phyloP scores from a whole-genome alignment of 2,329 filamentous ascomycete species.

The Cadophora malorum region DNA sequence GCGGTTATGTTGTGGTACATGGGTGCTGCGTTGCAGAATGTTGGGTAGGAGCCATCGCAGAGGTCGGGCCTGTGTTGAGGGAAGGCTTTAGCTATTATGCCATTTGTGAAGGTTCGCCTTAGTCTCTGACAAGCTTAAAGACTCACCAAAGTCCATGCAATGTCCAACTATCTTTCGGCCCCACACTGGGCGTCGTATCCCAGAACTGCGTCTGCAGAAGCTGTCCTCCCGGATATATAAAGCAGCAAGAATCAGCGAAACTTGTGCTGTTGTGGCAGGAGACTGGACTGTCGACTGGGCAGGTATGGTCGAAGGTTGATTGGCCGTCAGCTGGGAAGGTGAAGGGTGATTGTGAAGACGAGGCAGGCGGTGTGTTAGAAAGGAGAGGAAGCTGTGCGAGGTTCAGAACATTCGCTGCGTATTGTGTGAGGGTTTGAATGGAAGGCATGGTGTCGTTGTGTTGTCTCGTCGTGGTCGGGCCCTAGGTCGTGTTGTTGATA shows the following conservation, averaged over 20 bases:
- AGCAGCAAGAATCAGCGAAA: slow-evolving; percentile 73
- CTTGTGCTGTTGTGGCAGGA: slow-evolving; percentile 70
- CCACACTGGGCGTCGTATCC: slow-evolving; percentile 68
- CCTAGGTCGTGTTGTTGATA: neutral
- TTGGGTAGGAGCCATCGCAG: slow-evolving; percentile 73
- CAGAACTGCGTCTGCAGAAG: slow-evolving; percentile 81
- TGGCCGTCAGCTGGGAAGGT: neutral
- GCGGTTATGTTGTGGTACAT: slow-evolving; percentile 69
- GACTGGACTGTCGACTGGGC: slow-evolving; percentile 46
- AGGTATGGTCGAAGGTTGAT: slow-evolving; percentile 34
- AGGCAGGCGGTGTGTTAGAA: slow-evolving; percentile 10
- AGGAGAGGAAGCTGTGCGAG: slow-evolving; percentile 39
- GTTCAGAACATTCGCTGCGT: slow-evolving; percentile 32
- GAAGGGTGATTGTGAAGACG: neutral
- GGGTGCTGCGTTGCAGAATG: slow-evolving; percentile 67
- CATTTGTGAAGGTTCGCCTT: neutral
- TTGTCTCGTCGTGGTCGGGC: neutral
- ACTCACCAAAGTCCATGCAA: slow-evolving; percentile 68
- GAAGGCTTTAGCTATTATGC: neutral
- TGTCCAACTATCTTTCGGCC: slow-evolving; percentile 74
- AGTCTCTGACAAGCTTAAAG: too few relatives aligned
- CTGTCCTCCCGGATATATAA: slow-evolving; percentile 75
- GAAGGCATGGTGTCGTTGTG: slow-evolving; percentile 29
- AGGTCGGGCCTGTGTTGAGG: slow-evolving; percentile 56
- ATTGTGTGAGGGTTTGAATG: slow-evolving; percentile 37